phyloP scores from a whole-genome alignment of 768 basidiomycete genomes.

The Nevesoporus exiguus region DNA sequence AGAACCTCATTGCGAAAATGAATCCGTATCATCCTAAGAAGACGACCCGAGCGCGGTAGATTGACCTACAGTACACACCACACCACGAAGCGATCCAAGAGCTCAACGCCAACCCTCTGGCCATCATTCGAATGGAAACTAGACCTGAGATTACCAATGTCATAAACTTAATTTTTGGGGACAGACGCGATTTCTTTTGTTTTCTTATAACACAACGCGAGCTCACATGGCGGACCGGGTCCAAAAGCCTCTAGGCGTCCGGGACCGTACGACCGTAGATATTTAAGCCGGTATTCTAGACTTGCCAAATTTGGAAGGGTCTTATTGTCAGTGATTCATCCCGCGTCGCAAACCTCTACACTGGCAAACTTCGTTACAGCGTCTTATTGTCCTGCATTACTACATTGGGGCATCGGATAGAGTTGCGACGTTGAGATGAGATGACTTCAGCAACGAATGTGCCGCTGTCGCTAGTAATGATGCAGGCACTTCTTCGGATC shows the following conservation, averaged over 20 bases:
- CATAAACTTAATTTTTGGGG: background rate
- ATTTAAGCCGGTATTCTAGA: conserved; percentile 10
- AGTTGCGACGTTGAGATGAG: background rate
- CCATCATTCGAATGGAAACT: background rate
- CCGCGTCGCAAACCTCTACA: conserved; percentile 8
- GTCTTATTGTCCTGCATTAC: conserved; percentile 22
- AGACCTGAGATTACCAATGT: background rate
- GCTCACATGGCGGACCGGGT: background rate
- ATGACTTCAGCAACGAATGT: background rate
- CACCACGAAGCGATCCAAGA: background rate
- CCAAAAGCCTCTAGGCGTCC: background rate
- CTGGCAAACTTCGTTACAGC: background rate
- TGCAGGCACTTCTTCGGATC: background rate
- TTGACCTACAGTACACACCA: background rate
- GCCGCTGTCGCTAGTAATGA: background rate
- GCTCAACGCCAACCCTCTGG: too few relatives aligned
- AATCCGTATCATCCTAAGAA: background rate
- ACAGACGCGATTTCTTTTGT: conserved; percentile 7
- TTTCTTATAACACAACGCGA: background rate
- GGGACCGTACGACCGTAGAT: background rate
- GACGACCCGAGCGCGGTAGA: background rate
- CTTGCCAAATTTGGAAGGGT: conserved; percentile 17
- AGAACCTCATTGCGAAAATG: conserved; percentile 1
- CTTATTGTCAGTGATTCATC: conserved; percentile 18
- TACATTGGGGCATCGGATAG: background rate